Evolutionary conservation across 2,329 filamentous ascomycete species (phyloP), one percentile per base, ranked within the genome.

Genomic region (Fusarium albidum): DNA sequence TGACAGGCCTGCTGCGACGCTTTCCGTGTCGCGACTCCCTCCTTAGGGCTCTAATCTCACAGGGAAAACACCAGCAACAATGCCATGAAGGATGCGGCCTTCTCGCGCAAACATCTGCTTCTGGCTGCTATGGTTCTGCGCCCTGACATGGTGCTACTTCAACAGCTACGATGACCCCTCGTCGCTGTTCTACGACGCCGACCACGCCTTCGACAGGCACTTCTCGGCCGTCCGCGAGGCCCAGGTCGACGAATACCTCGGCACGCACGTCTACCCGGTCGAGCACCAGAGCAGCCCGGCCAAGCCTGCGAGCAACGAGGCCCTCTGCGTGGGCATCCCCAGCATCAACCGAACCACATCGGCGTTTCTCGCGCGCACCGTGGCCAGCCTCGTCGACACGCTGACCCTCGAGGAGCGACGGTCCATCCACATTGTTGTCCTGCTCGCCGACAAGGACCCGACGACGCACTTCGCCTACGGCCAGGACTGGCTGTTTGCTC

Each of bases 401-500:
- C 55, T 75, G 10, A 68, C 64, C 11, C 54, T 64, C 8, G 61
- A 63, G 14, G 69, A 75, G 45, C 68, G 73, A 14, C 60, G 58
- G 9, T 59, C 62, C 28, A 63, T 75, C 7, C 66, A 71, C 47
- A 55, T 75, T 15, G 67, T 69, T 17, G 68, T 74, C 9, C 48
- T 75, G 1, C 65, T 75, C 6, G 72, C 72, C n/a, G 70, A 75
- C 49, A 64, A 57, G 33, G 49, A 65, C n/a, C 71, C 73, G 2
- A 43, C 52, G 31, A 57, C 46, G 6, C 73, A 75, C 40, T 64
- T 64, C 15, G 69, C 70, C 8, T 74, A 68, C 25, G 63, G 65
- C 3, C 53, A 70, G 13, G 53, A 60, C 13, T 75, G 73, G 73
- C 51, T 74, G 0, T 63, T 62, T 1, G 53, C 52, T 1, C 49